Evolutionary conservation across 1,284 basidiomycete species (phyloP), one percentile per base, ranked within the genome.

Genomic region (Cryptococcus maquisensis): DNA sequence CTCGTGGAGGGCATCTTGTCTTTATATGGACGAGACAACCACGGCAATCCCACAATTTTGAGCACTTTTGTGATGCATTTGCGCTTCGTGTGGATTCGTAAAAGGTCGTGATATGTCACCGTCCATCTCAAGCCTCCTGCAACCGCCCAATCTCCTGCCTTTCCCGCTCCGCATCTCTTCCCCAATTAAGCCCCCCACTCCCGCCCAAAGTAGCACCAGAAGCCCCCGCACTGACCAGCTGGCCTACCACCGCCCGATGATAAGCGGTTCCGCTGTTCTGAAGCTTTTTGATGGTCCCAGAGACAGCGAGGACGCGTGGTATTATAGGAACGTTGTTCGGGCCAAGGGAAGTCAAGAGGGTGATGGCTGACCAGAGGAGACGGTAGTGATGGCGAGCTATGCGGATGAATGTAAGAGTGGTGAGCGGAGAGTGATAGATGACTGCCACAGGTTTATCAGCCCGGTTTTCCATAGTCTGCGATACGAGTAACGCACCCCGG

Each of bases 211-310:
- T 47, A n/a, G 38, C 20, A 18, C 37, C 40, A 3, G 16, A 35
- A 26, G 64, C 39, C 2, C 50, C 55, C 20, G 62, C 62, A 3
- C 63, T 53, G 12, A 62, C 54, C 55, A 62, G 50, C 54, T 21
- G 49, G 46, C 62, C 68, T 1, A 67, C 65, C 15, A 71, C 58
- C 12, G 56, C 49, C 2, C 73, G 62, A 56, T 75, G 71, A 56
- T 74, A 68, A 16, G 59, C 63, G 39, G 72, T 68, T 4, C 69
- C 72, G 0, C 61, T 52, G 26, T 67, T 64, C 54, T 72, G 67
- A n/a, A 69, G 55, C 51, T 74, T 75, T 53, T 67, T 68, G 56
- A 75, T 70, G 3, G 73, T 75, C 1, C 73, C 73, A 46, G 67
- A 68, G 12, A 75, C 65, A 9, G 63, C 71, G 0, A 75, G 38